A percentile compares a stretch with the other conserved stretches of the same genome.
These are phyloP conservation scores for Kalaharituber pfeilii DNA, from an alignment of 2,329 filamentous ascomycete genomes.

Conservation along the genomic window DNA sequence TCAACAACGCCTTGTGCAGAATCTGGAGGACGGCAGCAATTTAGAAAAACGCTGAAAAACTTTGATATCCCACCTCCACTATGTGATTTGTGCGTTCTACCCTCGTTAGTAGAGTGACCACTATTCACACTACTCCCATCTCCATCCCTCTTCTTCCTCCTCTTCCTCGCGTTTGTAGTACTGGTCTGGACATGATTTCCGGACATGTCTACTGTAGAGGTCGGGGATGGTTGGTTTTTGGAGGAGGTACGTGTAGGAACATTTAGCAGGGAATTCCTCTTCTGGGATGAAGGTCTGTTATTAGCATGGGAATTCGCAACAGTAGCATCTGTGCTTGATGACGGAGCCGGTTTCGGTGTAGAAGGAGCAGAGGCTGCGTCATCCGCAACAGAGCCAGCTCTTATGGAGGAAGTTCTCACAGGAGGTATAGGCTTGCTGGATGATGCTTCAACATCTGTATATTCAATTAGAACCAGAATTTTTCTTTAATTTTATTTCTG, in stretches of 20 bases:
- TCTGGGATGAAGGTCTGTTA: conserved; percentile 9
- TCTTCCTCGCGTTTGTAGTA: conserved; percentile 20
- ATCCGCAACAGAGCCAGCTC: conserved; percentile 10
- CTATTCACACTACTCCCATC: conserved; percentile 18
- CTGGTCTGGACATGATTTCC: conserved; percentile 20
- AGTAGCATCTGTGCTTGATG: conserved; percentile 12
- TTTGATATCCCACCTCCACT: conserved; percentile 16
- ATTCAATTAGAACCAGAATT: neutral
- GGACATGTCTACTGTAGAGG: conserved; percentile 22
- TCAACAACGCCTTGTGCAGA: conserved; percentile 6
- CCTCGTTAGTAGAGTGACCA: conserved; percentile 15
- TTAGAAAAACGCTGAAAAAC: conserved; percentile 23
- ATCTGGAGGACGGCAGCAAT: conserved; percentile 19
- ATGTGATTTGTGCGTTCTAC: conserved; percentile 10
- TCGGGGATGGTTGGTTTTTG: conserved; percentile 18
- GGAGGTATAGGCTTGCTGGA: conserved; percentile 8
- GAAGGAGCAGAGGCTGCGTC: conserved; percentile 12
- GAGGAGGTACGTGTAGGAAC: conserved; percentile 17
- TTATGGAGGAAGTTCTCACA: conserved; percentile 15
- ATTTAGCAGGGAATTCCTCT: conserved; percentile 15
- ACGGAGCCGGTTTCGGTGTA: conserved; percentile 13
- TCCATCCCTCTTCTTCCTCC: conserved; percentile 20
- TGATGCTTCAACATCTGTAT: conserved; percentile 1
- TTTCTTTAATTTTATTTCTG: too few relatives aligned
- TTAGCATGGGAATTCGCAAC: conserved; percentile 6